Evolutionary conservation across 2,329 filamentous ascomycete genomes (phyloP).

Genomic region (Hortaea sp.): DNA sequence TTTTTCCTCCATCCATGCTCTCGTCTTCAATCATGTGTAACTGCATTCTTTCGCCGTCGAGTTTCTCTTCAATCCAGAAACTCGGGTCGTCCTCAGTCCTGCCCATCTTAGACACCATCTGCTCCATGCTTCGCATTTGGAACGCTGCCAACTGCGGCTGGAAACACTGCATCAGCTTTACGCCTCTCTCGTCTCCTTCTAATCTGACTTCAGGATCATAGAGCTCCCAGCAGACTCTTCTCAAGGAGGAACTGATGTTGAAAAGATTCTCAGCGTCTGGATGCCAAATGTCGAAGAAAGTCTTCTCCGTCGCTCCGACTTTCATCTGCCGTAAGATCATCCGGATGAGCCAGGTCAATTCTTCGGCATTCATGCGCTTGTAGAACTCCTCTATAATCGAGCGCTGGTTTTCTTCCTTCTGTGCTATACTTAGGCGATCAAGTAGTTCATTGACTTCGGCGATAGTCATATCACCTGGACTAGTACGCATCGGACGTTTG

Average conservation of each 20-base stretch:
- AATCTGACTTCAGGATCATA: slow-evolving; percentile 63
- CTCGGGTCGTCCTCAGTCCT: slow-evolving; percentile 59
- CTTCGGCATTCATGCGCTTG: slow-evolving; percentile 80
- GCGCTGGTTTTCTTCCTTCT: slow-evolving; percentile 74
- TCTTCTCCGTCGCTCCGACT: slow-evolving; percentile 72
- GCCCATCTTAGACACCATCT: slow-evolving; percentile 61
- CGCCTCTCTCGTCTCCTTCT: slow-evolving; percentile 62
- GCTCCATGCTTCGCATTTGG: slow-evolving; percentile 71
- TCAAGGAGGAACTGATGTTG: slow-evolving; percentile 81
- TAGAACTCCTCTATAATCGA: slow-evolving; percentile 79
- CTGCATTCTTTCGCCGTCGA: slow-evolving; percentile 96
- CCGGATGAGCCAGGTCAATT: slow-evolving; percentile 87
- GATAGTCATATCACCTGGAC: slow-evolving; percentile 70
- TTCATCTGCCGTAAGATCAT: slow-evolving; percentile 80
- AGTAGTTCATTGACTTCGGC: slow-evolving; percentile 81
- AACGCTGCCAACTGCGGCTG: slow-evolving; percentile 93
- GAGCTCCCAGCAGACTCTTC: slow-evolving; percentile 90
- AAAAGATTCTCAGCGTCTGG: slow-evolving; percentile 51
- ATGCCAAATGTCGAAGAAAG: slow-evolving; percentile 60
- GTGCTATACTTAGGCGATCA: slow-evolving; percentile 64
- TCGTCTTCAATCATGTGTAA: slow-evolving; percentile 77
- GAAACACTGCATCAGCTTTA: slow-evolving; percentile 86
- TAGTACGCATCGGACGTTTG: slow-evolving; percentile 67
- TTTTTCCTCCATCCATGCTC: slow-evolving; percentile 54
- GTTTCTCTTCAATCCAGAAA: slow-evolving; percentile 97